Evolutionary conservation across 331 rosid genomes (phyloP).

Genomic region (Rhamnella rubrinervis): DNA sequence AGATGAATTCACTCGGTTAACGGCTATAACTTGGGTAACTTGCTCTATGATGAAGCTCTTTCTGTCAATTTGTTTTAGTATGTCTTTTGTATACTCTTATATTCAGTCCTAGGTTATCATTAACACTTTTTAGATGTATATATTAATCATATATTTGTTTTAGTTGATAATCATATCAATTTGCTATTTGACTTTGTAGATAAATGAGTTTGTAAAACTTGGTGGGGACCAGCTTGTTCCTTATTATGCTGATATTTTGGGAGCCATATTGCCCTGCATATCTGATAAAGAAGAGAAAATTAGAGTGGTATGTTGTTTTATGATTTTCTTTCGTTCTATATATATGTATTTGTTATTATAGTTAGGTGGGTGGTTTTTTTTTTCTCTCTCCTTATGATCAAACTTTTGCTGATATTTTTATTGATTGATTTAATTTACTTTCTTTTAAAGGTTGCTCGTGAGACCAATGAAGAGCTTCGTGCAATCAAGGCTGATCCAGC

Average conservation of each 20-base stretch:
- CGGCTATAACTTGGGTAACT: conserved; percentile 95
- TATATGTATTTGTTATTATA: too few species aligned
- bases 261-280: conserved; percentile 96
- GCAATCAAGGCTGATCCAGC: conserved; percentile 73
- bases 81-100: background rate
- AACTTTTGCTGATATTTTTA: background rate
- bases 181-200: conserved; percentile 43
- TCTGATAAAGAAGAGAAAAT: conserved; percentile 99
- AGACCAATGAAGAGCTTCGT: conserved; percentile 95
- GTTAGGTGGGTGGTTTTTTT: too few species aligned
- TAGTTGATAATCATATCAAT: background rate
- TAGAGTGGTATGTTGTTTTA: conserved; percentile 71
- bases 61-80: background rate
- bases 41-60: conserved; percentile 3
- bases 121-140: background rate
- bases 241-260: conserved; percentile 91
- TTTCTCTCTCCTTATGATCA: too few species aligned
- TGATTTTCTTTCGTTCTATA: conserved; percentile 6
- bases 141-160: background rate
- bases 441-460: conserved; percentile 76
- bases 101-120: background rate
- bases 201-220: conserved; percentile 94
- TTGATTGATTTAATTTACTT: background rate
- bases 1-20: conserved; percentile 94
- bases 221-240: conserved; percentile 99